Evolutionary conservation across 2,329 filamentous ascomycete species (phyloP).

Genomic region (Cladophialophora yegresii): DNA sequence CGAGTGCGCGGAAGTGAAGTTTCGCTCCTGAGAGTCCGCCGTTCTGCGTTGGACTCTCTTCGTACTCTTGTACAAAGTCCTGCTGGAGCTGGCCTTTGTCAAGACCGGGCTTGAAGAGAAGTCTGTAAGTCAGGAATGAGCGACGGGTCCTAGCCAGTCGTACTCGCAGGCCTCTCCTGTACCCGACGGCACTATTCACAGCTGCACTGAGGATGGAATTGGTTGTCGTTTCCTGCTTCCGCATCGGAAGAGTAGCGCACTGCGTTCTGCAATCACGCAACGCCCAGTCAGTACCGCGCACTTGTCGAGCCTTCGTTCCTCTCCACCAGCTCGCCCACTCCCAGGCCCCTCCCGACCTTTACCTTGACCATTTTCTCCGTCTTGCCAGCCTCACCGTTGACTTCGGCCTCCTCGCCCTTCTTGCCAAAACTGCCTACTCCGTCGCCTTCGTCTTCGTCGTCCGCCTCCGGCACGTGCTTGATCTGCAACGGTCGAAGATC

Average conservation of each 20-base stretch:
- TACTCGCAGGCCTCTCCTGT: neutral
- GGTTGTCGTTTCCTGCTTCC: neutral
- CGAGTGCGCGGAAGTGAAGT: neutral
- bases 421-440: slow-evolving; percentile 63
- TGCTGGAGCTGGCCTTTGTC: neutral
- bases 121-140: neutral
- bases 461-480: slow-evolving; percentile 50
- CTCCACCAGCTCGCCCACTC: slow-evolving; percentile 66
- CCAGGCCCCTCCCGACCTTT: slow-evolving; percentile 76
- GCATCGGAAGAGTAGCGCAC: neutral
- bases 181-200: neutral
- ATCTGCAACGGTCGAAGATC: slow-evolving; percentile 62
- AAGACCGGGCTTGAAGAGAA: neutral
- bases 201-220: neutral
- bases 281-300: slow-evolving; percentile 26
- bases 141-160: neutral
- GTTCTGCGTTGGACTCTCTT: neutral
- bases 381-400: slow-evolving; percentile 54
- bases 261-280: neutral
- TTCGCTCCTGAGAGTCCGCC: neutral
- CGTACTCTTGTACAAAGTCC: neutral
- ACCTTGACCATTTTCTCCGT: slow-evolving; percentile 73
- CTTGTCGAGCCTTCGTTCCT: slow-evolving; percentile 45
- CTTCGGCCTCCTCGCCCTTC: slow-evolving; percentile 58
- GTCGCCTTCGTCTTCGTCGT: slow-evolving; percentile 64